phyloP scores from a whole-genome alignment of 306 rosid genomes.

The Sechiopsis laciniata region DNA sequence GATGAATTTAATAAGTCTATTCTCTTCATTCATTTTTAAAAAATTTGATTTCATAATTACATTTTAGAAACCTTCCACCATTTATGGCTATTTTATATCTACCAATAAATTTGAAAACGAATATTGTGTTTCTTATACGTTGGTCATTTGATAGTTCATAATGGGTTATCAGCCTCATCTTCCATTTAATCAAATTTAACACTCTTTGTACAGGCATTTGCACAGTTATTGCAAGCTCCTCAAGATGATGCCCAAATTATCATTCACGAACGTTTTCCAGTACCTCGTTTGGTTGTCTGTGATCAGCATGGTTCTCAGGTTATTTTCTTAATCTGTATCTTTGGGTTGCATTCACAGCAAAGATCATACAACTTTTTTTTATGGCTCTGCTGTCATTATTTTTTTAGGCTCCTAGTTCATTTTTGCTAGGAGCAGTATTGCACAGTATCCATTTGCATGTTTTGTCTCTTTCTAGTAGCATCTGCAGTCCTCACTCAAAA shows the following conservation, averaged over 20 bases:
- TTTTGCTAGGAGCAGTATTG: background rate
- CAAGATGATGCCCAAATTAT: slow-evolving; percentile 63
- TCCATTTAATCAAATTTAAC: slow-evolving; percentile 12
- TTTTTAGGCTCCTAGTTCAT: background rate
- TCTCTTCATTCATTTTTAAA: background rate
- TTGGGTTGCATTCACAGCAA: background rate
- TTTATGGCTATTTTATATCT: background rate
- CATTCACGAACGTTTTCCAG: slow-evolving; percentile 76
- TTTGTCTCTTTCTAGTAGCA: background rate
- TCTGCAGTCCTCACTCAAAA: background rate
- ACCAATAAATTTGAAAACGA: background rate
- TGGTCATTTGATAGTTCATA: background rate
- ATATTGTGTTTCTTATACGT: background rate
- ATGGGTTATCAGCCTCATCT: background rate
- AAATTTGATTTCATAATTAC: background rate
- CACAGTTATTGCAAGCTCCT: slow-evolving; percentile 71
- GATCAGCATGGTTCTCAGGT: slow-evolving; percentile 99
- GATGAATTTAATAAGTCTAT: background rate
- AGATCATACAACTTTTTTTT: background rate
- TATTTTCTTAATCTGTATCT: slow-evolving; percentile 22
- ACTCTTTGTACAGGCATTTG: slow-evolving; percentile 64
- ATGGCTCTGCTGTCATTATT: background rate
- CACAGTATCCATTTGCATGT: background rate
- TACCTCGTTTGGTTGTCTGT: slow-evolving; percentile 90
- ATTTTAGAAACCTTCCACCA: background rate